Conservation (phyloP, 1,139 yeast genomes). For the Blastobotrys indianensis region DNA sequence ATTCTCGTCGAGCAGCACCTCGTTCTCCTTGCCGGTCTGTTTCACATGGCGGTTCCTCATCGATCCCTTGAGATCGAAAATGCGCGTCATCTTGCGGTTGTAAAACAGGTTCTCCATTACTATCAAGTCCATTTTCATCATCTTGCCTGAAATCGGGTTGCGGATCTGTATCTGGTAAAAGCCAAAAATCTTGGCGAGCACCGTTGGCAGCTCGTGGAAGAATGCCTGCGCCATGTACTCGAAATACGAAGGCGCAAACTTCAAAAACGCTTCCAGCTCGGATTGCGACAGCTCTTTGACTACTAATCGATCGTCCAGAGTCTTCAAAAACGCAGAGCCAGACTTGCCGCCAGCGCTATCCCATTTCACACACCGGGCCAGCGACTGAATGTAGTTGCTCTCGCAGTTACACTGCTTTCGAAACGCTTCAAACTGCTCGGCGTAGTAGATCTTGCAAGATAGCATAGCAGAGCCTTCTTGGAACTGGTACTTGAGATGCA, state of each 20-base stretch:
- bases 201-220: conserved; percentile 91
- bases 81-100: conserved; percentile 73
- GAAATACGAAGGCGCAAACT: conserved; percentile 94
- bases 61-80: conserved; percentile 94
- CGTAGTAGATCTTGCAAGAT: conserved; percentile 89
- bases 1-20: conserved; percentile 90
- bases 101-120: conserved; percentile 95
- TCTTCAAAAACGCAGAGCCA: conserved; percentile 89
- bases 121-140: conserved; percentile 80
- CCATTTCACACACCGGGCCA: conserved; percentile 92
- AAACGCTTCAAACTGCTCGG: conserved; percentile 95
- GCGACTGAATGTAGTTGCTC: conserved; percentile 74
- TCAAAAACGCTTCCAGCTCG: conserved; percentile 89
- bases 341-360: conserved; percentile 95
- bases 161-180: conserved; percentile 89
- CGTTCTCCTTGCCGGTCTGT: conserved; percentile 93
- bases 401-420: conserved; percentile 77
- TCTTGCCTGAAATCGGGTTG: conserved; percentile 67
- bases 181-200: conserved; percentile 90
- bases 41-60: conserved; percentile 96
- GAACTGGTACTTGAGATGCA: conserved; percentile 82
- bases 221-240: conserved; percentile 93
- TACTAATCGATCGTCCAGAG: conserved; percentile 82
- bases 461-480: conserved; percentile 77
- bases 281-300: conserved; percentile 83